Percentiles rank a stretch among this genome's conserved stretches.
phyloP scores from a whole-genome alignment of 768 basidiomycete species.

The Termitomyces sp. region DNA sequence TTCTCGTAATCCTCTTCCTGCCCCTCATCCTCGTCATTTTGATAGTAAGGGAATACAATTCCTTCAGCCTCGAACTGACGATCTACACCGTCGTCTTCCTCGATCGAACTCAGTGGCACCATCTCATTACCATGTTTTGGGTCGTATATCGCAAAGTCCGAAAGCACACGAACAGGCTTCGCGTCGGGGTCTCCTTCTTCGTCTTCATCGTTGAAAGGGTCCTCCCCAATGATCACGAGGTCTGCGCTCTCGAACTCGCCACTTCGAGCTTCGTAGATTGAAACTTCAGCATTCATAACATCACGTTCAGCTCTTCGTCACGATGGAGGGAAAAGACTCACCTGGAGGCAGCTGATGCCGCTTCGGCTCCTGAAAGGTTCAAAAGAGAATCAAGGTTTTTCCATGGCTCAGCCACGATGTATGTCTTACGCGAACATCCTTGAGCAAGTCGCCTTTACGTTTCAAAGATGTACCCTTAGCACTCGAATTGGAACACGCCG shows the following conservation, averaged over 20 bases:
- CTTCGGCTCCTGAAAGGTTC: constrained; percentile 20
- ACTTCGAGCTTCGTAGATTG: constrained; percentile 28
- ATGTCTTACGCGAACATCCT: constrained; percentile 17
- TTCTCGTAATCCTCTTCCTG: constrained; percentile 44
- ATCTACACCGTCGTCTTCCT: constrained; percentile 33
- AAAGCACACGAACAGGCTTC: constrained; percentile 55
- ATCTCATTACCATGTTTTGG: constrained; percentile 37
- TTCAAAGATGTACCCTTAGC: constrained; percentile 10
- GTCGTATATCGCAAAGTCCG: constrained; percentile 60
- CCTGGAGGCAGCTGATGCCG: constrained; percentile 15
- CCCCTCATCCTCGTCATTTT: constrained; percentile 57
- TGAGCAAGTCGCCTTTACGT: constrained; percentile 13
- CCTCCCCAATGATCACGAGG: constrained; percentile 37
- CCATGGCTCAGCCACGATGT: not conserved
- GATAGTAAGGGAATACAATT: constrained; percentile 37
- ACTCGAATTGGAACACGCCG: not conserved
- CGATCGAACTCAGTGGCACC: constrained; percentile 42
- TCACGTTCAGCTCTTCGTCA: not conserved
- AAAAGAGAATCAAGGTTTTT: not conserved
- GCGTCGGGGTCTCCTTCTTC: constrained; percentile 24
- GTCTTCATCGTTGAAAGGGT: constrained; percentile 23
- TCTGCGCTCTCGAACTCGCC: constrained; percentile 29
- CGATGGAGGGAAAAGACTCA: constrained; percentile 1
- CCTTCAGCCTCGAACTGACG: constrained; percentile 53
- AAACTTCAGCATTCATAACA: constrained; percentile 21